Conservation (phyloP, 2,329 filamentous ascomycete genomes). For the Celoporthe dispersa region DNA sequence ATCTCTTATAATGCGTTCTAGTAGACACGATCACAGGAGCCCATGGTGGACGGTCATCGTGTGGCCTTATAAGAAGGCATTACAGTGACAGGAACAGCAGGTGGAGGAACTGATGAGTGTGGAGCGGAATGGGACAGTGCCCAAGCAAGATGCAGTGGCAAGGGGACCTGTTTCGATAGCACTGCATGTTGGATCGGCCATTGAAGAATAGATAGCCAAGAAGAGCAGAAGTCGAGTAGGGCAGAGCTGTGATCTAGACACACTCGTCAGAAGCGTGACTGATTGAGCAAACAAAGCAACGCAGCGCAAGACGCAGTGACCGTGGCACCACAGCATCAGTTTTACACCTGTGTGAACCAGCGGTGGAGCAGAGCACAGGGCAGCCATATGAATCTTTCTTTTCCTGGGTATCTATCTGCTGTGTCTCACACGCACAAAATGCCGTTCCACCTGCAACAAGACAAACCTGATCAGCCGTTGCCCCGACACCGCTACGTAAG, state of each 20-base stretch:
- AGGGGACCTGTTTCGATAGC: not conserved
- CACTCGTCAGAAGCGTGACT: not conserved
- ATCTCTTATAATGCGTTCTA: not conserved
- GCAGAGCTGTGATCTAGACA: not conserved
- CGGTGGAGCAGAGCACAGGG: not conserved
- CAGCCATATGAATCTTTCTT: conserved; percentile 6
- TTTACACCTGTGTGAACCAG: not conserved
- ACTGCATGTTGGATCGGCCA: not conserved
- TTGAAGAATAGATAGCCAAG: not conserved
- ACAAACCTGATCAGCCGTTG: conserved; percentile 19
- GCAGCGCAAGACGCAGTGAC: not conserved
- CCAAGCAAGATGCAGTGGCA: not conserved
- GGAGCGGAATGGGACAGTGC: not conserved
- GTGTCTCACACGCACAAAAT: conserved; percentile 12
- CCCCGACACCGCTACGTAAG: conserved; percentile 5
- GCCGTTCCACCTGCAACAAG: conserved; percentile 6
- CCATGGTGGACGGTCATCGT: not conserved
- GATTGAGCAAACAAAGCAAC: not conserved
- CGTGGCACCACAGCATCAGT: not conserved
- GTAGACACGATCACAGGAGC: too few relatives aligned
- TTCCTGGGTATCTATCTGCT: conserved; percentile 25
- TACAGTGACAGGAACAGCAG: not conserved
- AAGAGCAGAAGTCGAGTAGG: not conserved
- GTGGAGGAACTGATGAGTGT: not conserved
- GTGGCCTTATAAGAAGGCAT: too few relatives aligned